Conservation (phyloP, 108 stramenopile species). For the Nitzschia sp. region DNA sequence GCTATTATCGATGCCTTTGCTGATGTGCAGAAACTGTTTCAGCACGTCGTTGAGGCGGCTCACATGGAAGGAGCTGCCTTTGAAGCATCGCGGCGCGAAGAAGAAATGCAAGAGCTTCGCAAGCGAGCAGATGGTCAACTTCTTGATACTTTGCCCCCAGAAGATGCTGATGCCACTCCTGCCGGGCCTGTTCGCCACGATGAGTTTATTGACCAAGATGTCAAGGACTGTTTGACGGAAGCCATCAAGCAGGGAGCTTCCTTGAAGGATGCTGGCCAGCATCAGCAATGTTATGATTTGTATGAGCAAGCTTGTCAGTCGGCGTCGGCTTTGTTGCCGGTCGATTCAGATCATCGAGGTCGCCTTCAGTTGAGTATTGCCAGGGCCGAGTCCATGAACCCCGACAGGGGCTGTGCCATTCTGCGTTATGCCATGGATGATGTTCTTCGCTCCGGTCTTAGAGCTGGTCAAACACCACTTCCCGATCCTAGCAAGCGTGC, state of each 20-base stretch:
- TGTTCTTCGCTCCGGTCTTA: slow-evolving; percentile 68
- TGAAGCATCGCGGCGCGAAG: slow-evolving; percentile 65
- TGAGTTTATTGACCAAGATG: slow-evolving; percentile 86
- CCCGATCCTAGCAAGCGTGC: slow-evolving; percentile 60
- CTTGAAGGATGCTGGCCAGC: slow-evolving; percentile 42
- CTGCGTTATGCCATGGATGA: slow-evolving; percentile 87
- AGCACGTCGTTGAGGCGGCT: slow-evolving; percentile 87
- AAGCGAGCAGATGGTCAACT: slow-evolving; percentile 24
- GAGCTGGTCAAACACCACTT: slow-evolving; percentile 40
- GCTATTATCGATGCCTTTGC: slow-evolving; percentile 82
- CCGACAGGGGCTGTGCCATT: slow-evolving; percentile 80
- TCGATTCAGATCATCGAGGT: slow-evolving; percentile 89
- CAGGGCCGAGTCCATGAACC: slow-evolving; percentile 72
- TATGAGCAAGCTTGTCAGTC: slow-evolving; percentile 71
- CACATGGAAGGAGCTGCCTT: slow-evolving; percentile 91
- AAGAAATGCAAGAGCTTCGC: slow-evolving; percentile 51
- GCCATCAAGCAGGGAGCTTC: slow-evolving; percentile 60
- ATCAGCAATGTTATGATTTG: slow-evolving; percentile 59
- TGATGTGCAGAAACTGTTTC: slow-evolving; percentile 84
- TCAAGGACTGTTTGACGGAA: slow-evolving; percentile 70
- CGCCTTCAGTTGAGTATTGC: slow-evolving; percentile 72
- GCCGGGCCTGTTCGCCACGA: slow-evolving; percentile 55
- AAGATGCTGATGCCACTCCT: slow-evolving; percentile 22
- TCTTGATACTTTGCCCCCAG: not conserved
- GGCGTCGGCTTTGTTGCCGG: slow-evolving; percentile 75